Percentiles rank a stretch among this genome's conserved stretches.
Evolutionary conservation across 1,139 yeast species (phyloP).

Genomic region (Protomyces gravidus): DNA sequence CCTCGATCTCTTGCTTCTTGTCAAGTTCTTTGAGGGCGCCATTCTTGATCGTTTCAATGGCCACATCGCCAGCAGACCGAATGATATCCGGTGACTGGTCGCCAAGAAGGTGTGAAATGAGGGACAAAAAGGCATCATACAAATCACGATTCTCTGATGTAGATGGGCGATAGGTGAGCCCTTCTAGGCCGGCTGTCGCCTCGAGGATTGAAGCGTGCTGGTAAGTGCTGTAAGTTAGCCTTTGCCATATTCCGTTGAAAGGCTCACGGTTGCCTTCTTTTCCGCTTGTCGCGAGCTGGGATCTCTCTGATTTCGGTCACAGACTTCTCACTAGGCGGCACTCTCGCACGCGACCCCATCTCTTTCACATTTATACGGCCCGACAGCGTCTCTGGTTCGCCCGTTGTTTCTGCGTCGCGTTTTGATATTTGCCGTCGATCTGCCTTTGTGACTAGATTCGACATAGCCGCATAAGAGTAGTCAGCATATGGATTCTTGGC

Average conservation of each 20-base stretch:
- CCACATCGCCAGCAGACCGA: conserved; percentile 58
- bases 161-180: conserved; percentile 52
- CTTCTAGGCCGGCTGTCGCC: conserved; percentile 43
- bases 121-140: conserved; percentile 49
- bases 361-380: conserved; percentile 63
- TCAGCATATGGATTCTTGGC: conserved; percentile 16
- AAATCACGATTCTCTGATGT: conserved; percentile 46
- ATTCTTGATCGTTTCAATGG: conserved; percentile 57
- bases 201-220: conserved; percentile 37
- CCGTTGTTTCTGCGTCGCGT: conserved; percentile 49
- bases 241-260: not conserved
- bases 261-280: conserved; percentile 31
- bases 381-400: conserved; percentile 64
- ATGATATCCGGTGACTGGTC: conserved; percentile 59
- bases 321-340: conserved; percentile 33
- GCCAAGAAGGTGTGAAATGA: conserved; percentile 51
- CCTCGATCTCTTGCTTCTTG: conserved; percentile 45
- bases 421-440: conserved; percentile 51
- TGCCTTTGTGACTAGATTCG: conserved; percentile 65
- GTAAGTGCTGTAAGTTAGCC: not conserved
- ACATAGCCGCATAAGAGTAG: conserved; percentile 49
- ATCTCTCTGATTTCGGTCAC: conserved; percentile 22
- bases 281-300: conserved; percentile 19
- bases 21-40: conserved; percentile 46
- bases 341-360: conserved; percentile 57